Evolutionary conservation across 2,329 filamentous ascomycete species (phyloP).

Genomic region (Microsporum canis): DNA sequence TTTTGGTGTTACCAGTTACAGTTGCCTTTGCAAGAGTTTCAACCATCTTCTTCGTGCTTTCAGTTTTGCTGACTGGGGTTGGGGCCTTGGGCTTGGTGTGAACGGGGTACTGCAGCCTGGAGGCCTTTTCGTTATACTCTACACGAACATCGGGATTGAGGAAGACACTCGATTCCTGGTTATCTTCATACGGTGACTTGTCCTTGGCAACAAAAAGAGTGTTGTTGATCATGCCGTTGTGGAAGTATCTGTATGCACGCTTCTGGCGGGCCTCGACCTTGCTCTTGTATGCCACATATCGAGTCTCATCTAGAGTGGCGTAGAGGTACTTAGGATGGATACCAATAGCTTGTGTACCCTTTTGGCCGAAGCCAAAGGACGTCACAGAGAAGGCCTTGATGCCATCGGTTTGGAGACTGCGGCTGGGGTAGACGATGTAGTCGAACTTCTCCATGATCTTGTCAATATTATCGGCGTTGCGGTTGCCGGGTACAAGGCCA

Average conservation of each 20-base stretch:
- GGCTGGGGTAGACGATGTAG: slow-evolving; percentile 92
- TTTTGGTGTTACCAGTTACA: slow-evolving; percentile 55
- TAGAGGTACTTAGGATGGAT: slow-evolving; percentile 94
- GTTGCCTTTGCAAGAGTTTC: slow-evolving; percentile 62
- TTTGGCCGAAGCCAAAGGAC: slow-evolving; percentile 98
- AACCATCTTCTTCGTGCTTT: slow-evolving; percentile 62
- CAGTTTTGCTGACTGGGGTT: slow-evolving; percentile 41
- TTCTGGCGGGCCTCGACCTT: slow-evolving; percentile 93
- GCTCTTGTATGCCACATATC: slow-evolving; percentile 68
- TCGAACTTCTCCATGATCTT: slow-evolving; percentile 95
- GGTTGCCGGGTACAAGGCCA: slow-evolving; percentile 89
- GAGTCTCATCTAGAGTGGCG: slow-evolving; percentile 78
- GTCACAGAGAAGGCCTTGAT: slow-evolving; percentile 98
- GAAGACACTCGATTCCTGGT: slow-evolving; percentile 76
- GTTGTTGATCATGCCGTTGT: slow-evolving; percentile 97
- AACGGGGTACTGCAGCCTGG: slow-evolving; percentile 60
- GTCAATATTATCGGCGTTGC: slow-evolving; percentile 96
- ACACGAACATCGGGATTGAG: slow-evolving; percentile 90
- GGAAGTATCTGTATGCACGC: slow-evolving; percentile 98
- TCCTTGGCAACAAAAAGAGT: slow-evolving; percentile 92
- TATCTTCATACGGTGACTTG: slow-evolving; percentile 78
- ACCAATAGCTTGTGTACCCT: slow-evolving; percentile 94
- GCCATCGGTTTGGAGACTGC: slow-evolving; percentile 90
- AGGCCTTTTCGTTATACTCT: slow-evolving; percentile 71
- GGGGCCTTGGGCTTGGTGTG: slow-evolving; percentile 52